Base-by-base conservation (phyloP, 257 asterid species). In the Penstemon barbatus region DNA sequence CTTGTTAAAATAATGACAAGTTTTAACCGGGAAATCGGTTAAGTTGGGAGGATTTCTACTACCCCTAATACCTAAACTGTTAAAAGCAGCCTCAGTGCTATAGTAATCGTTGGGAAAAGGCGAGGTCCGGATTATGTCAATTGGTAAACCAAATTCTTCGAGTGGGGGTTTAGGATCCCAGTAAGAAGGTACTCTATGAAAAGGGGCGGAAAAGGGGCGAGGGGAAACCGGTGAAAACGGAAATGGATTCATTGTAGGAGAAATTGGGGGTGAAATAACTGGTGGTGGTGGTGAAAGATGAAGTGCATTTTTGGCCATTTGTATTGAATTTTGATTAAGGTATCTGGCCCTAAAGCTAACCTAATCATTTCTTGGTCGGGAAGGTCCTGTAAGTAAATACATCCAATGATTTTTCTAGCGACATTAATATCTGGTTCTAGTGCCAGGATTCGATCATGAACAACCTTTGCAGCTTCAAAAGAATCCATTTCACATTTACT, bases 301-400 rank as follows among this genome's bases (percentile, higher is more conserved):
- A 5, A 78, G 81, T 0, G 78, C 80, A 4, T 19, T 53, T 72
- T 89, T 89, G 0, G 87, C 91, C 37, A 75, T 72, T 39, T 80
- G 87, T 57, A 88, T 78, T 73, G 87, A 57, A 51, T 71, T 66
- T 44, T 77, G 89, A 90, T 80, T 66, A 81, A 74, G 74, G 54
- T 66, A 45, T 88, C 95, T 1, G 98, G 96, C 40, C 94, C 96
- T 54, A 86, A 76, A 6, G 98, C 98, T 64, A 90, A 73, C 15
- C 97, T 72, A 50, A 93, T 90, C 94, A 93, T 85, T 61, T 93
- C 96, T n/a, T 88, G 86, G 48, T 83, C 93, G 55, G 94, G 81
- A 41, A 78, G 70, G 58, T 77, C 89, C 42, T 77, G 87, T 7
- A 90, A 64, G 70, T 75, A 86, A 41, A 90, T 78, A 39, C 61